These are phyloP conservation scores for Leccinellum luteum DNA, from an alignment of 768 basidiomycete species.

Conservation along the genomic window DNA sequence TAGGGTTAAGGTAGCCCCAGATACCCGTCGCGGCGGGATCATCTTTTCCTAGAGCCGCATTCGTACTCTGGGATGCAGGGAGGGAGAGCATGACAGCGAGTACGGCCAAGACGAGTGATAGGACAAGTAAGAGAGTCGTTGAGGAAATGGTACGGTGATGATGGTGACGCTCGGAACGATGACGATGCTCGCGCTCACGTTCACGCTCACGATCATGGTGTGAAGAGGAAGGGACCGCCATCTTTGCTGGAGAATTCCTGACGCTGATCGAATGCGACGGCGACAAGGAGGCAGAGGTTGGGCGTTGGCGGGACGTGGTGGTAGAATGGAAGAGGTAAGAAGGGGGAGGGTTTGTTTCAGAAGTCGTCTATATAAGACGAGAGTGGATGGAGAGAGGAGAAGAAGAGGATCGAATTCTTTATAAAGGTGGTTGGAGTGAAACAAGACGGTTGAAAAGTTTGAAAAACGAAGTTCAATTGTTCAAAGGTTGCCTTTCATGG, in stretches of 20 bases:
- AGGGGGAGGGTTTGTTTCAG: not conserved
- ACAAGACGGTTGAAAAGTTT: slow-evolving; percentile 18
- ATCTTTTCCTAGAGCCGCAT: slow-evolving; percentile 30
- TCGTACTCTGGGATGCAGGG: slow-evolving; percentile 50
- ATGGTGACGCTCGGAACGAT: slow-evolving; percentile 63
- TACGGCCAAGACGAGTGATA: slow-evolving; percentile 82
- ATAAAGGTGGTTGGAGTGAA: slow-evolving; percentile 2
- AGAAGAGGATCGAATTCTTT: slow-evolving; percentile 14
- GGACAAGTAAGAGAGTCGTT: slow-evolving; percentile 81
- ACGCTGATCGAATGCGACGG: slow-evolving; percentile 62
- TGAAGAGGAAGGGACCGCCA: slow-evolving; percentile 86
- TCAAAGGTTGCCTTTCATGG: slow-evolving; percentile 23
- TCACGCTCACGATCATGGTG: slow-evolving; percentile 59
- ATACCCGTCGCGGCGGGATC: slow-evolving; percentile 50
- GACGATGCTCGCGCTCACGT: slow-evolving; percentile 52
- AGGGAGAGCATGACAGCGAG: slow-evolving; percentile 90
- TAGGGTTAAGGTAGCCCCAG: slow-evolving; percentile 74
- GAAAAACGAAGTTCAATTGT: slow-evolving; percentile 31
- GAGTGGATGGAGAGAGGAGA: slow-evolving; percentile 4
- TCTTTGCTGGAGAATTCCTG: slow-evolving; percentile 47
- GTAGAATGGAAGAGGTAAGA: slow-evolving; percentile 23
- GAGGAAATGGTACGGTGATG: slow-evolving; percentile 87
- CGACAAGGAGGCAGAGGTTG: slow-evolving; percentile 72
- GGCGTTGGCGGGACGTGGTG: slow-evolving; percentile 67
- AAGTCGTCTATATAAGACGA: slow-evolving; percentile 21